phyloP scores from a whole-genome alignment of 257 asterid species.

The Mentha longifolia region DNA sequence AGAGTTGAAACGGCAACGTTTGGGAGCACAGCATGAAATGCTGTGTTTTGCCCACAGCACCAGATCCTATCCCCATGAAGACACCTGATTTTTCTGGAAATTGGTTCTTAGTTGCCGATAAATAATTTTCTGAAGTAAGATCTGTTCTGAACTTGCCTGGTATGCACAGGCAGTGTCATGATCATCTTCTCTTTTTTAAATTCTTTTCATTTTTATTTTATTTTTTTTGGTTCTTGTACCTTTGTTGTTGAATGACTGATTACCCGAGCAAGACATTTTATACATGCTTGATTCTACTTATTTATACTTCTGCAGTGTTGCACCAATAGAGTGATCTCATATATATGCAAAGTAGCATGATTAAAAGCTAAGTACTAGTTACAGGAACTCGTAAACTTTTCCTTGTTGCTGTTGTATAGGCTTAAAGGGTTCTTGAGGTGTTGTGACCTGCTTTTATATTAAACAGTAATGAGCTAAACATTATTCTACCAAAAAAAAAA shows the following conservation, averaged over 20 bases:
- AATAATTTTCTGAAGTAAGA: not conserved
- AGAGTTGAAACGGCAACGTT: no score
- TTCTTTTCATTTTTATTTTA: not conserved
- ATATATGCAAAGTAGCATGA: not conserved
- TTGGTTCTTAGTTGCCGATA: not conserved
- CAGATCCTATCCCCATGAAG: no score
- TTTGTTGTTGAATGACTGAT: not conserved
- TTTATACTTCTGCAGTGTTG: not conserved
- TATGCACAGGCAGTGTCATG: not conserved
- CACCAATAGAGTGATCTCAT: not conserved
- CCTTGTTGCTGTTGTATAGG: not conserved
- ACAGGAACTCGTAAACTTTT: not conserved
- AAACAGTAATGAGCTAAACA: not conserved
- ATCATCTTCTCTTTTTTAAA: not conserved
- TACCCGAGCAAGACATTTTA: not conserved
- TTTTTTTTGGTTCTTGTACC: not conserved
- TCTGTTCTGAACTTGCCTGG: slow-evolving; percentile 15
- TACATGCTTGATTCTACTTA: not conserved
- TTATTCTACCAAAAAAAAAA: not conserved
- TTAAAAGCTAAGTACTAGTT: not conserved
- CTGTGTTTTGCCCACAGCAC: no score
- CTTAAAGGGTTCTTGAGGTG: not conserved
- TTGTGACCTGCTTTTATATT: not conserved
- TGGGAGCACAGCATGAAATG: no score
- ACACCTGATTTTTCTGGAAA: not conserved